Conservation (phyloP, 441 rosid species). For the Viola pubescens region DNA sequence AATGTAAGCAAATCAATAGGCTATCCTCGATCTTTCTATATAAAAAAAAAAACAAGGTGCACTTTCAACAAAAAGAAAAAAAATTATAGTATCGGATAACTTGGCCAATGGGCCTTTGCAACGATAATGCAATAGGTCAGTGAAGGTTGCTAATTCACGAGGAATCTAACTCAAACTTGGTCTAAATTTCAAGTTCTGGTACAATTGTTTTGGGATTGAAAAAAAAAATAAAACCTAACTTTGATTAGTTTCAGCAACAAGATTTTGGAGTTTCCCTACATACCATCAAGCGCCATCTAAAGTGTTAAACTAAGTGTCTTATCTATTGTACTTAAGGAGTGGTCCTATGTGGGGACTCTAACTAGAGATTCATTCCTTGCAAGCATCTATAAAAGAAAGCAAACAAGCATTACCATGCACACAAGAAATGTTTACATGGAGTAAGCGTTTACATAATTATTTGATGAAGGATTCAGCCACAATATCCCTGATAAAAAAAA, state of each 20-base stretch:
- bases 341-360: too few species aligned
- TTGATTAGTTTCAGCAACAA: not conserved
- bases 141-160: not conserved
- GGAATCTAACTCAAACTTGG: not conserved
- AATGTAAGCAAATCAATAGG: not conserved
- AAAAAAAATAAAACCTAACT: not conserved
- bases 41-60: not conserved
- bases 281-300: not conserved
- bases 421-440: too few species aligned
- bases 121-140: not conserved
- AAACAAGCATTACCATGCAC: too few species aligned
- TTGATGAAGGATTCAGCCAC: too few species aligned
- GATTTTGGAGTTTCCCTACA: conserved; percentile 6
- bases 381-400: too few species aligned
- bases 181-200: conserved; percentile 3
- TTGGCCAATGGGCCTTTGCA: not conserved
- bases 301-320: not conserved
- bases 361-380: too few species aligned
- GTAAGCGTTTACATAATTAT: too few species aligned
- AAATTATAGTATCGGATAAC: conserved; percentile 6
- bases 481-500: too few species aligned
- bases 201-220: too few species aligned
- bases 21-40: not conserved
- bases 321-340: too few species aligned
- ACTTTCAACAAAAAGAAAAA: not conserved